Evolutionary conservation across 306 rosid genomes (phyloP), one percentile per base, ranked within the genome.

Genomic region (Acacia confusa): DNA sequence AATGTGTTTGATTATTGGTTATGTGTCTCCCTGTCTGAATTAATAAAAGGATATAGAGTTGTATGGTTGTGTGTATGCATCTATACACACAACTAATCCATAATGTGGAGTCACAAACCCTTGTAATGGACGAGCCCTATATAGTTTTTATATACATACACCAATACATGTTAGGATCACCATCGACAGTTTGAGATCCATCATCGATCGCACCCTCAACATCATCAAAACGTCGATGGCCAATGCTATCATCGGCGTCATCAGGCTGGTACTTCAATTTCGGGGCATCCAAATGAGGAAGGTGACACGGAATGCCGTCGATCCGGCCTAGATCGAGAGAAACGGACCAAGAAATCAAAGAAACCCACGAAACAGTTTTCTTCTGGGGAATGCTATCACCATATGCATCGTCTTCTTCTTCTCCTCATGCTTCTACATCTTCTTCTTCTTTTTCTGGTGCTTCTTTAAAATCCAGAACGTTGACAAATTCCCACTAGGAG

Each of bases 401-500:
- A 19, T 63, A 66, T 13, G 25, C 30, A 22, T n/a, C n/a, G 22
- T 76, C 82, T 43, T 40, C 30, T 0, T 40, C 27, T n/a, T n/a
- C n/a, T n/a, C n/a, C n/a, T n/a, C n/a, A n/a, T n/a, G n/a, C n/a
- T n/a, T n/a, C n/a, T n/a, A n/a, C n/a, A n/a, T n/a, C n/a, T n/a
- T n/a, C n/a, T 9, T 48, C 74, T 30, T 48, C 74, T 44, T 55
- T 28, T 13, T 41, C 70, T n/a, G 3, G 75, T 9, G 55, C 27
- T 41, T 74, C 85, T 44, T 76, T 88, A 4, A 74, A 65, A 16
- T 82, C 88, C 4, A 86, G 30, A 0, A 82, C 84, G 25, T 88
- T 50, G 57, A 83, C 83, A 57, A 86, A 80, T 68, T 82, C 82
- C 98, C 98, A 94, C 63, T 86, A 85, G 1, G 90, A 84, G 1